Conservation (phyloP, 257 asterid species). For the Pogostemon cablin region DNA sequence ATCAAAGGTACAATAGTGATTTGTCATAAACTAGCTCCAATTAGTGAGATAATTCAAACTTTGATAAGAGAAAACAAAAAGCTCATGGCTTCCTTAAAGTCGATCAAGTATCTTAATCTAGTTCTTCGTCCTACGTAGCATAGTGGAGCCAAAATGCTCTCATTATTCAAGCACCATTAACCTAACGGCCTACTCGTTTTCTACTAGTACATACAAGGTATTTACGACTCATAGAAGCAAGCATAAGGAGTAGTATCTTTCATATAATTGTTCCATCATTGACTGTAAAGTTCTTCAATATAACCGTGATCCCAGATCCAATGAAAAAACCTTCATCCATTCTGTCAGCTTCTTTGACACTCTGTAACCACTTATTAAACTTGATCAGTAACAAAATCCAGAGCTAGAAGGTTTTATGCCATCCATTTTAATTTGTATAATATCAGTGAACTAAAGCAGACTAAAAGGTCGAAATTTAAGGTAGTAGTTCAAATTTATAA, state of each 20-base stretch:
- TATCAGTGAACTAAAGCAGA: not conserved
- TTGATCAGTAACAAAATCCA: not conserved
- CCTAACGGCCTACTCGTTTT: not conserved
- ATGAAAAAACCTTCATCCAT: conserved; percentile 79
- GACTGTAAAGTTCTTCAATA: conserved; percentile 82
- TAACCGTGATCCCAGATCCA: conserved; percentile 80
- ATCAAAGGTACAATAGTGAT: too few relatives aligned
- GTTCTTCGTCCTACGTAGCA: not conserved
- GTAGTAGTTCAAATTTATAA: not conserved
- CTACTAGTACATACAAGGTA: conserved; percentile 9
- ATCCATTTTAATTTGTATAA: not conserved
- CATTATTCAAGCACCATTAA: not conserved
- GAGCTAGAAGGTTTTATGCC: not conserved
- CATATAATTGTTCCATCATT: conserved; percentile 73
- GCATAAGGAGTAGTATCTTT: not conserved
- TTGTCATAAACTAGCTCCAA: not conserved
- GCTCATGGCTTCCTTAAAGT: too few relatives aligned
- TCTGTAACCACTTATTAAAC: conserved; percentile 39
- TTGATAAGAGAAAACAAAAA: too few relatives aligned
- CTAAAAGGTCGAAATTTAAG: not conserved
- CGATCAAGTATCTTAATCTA: not conserved
- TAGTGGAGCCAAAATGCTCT: not conserved
- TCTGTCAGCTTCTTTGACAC: conserved; percentile 84
- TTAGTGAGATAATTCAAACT: not conserved
- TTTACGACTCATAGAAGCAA: not conserved